These are phyloP conservation scores for Thinopyrum elongatum DNA, from an alignment of 176 grass and related monocot genomes.

Conservation along the genomic window DNA sequence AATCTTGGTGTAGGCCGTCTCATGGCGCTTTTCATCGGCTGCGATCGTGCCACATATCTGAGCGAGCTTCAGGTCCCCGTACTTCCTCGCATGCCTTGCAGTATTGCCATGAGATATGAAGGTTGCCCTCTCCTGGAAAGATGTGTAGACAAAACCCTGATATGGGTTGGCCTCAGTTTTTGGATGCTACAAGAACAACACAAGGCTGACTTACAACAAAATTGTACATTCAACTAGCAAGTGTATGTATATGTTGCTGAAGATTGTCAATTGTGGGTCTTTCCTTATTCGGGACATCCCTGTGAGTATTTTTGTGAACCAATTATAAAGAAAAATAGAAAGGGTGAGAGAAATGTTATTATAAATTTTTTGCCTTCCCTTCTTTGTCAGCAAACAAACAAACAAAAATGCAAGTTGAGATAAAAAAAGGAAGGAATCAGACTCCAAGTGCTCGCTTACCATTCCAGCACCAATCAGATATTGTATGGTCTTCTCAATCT, in stretches of 20 bases:
- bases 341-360: background rate
- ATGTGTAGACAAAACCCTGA: background rate
- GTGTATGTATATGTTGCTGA: background rate
- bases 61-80: background rate
- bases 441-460: background rate
- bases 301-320: background rate
- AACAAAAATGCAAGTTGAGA: background rate
- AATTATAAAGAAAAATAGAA: background rate
- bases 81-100: background rate
- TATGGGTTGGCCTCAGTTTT: background rate
- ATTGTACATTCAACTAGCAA: background rate
- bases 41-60: background rate
- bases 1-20: slow-evolving; percentile 8
- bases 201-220: background rate
- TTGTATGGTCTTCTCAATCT: too few relatives aligned
- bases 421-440: background rate
- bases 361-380: background rate
- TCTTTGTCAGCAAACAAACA: background rate
- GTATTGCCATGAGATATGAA: background rate
- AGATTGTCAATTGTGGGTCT: background rate
- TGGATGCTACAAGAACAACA: background rate
- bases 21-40: background rate
- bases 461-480: background rate
- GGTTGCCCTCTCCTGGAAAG: slow-evolving; percentile 1
- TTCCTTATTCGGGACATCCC: background rate